These are phyloP conservation scores for Discostella stelligeroides DNA, from an alignment of 108 stramenopile genomes.

Conservation along the genomic window DNA sequence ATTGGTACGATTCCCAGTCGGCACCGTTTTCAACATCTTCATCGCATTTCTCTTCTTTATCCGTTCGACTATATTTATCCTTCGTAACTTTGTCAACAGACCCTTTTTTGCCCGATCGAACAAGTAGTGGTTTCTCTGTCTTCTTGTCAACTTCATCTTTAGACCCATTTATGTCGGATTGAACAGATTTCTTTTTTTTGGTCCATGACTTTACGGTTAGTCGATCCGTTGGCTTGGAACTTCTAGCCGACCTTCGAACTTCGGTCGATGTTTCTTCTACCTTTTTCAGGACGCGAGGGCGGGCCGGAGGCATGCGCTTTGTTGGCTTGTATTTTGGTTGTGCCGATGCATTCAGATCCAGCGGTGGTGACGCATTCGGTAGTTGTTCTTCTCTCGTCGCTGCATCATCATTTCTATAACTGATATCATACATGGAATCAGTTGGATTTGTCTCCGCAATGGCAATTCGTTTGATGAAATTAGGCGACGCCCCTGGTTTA, in stretches of 20 bases:
- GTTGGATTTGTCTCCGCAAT: neutral
- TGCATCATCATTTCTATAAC: conserved; percentile 3
- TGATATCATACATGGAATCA: neutral
- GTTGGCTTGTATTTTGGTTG: neutral
- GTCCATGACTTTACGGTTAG: conserved; percentile 23
- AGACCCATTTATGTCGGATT: neutral
- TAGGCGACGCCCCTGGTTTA: no score
- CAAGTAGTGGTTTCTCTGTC: neutral
- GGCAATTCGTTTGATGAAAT: neutral
- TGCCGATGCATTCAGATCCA: neutral
- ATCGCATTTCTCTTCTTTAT: neutral
- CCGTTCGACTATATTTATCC: neutral
- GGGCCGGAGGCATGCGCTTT: neutral
- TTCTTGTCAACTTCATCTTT: neutral
- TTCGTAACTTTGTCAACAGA: no score
- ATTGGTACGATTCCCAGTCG: conserved; percentile 40
- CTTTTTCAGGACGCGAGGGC: conserved; percentile 12
- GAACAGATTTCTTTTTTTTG: conserved; percentile 6
- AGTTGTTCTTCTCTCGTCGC: conserved; percentile 8
- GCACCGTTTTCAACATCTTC: conserved; percentile 21
- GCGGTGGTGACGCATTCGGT: neutral
- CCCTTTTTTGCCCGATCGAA: no score
- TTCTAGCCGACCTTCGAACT: conserved; percentile 18
- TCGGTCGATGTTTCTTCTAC: neutral
- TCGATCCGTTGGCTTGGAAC: conserved; percentile 33